Evolutionary conservation across 1,284 basidiomycete species (phyloP).

Genomic region (Ceratobasidium sp.): DNA sequence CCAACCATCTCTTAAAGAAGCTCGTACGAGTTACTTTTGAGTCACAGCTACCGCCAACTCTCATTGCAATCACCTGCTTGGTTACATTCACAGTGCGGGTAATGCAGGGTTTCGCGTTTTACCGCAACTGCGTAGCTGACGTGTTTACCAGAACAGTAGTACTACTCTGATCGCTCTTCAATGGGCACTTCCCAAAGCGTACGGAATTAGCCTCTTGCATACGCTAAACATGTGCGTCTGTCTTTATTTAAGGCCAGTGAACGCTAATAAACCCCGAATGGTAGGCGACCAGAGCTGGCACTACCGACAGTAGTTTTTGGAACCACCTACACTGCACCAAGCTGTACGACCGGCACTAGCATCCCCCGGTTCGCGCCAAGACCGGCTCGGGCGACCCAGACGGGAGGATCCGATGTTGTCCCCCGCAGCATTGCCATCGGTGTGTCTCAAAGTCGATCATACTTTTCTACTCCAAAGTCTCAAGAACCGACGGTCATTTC

Average conservation of each 20-base stretch:
- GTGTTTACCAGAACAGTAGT: background rate
- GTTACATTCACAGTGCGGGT: conserved; percentile 23
- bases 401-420: too few relatives aligned
- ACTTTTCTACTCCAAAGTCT: background rate
- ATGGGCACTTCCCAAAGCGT: conserved; percentile 26
- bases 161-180: conserved; percentile 9
- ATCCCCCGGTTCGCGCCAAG: too few relatives aligned
- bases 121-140: too few relatives aligned
- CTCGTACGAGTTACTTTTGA: conserved; percentile 33
- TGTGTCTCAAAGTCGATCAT: background rate
- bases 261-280: background rate
- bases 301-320: background rate
- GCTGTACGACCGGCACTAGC: background rate
- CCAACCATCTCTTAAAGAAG: conserved; percentile 2
- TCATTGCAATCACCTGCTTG: conserved; percentile 15
- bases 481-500: background rate
- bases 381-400: too few relatives aligned
- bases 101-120: background rate
- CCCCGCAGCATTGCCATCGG: background rate
- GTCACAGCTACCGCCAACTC: too few relatives aligned
- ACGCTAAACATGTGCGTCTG: conserved; percentile 19
- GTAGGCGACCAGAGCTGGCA: background rate
- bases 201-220: too few relatives aligned
- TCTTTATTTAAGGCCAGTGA: background rate
- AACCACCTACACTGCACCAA: background rate